Conservation (phyloP, 2,329 filamentous ascomycete genomes). For the Verticillium nubilum region DNA sequence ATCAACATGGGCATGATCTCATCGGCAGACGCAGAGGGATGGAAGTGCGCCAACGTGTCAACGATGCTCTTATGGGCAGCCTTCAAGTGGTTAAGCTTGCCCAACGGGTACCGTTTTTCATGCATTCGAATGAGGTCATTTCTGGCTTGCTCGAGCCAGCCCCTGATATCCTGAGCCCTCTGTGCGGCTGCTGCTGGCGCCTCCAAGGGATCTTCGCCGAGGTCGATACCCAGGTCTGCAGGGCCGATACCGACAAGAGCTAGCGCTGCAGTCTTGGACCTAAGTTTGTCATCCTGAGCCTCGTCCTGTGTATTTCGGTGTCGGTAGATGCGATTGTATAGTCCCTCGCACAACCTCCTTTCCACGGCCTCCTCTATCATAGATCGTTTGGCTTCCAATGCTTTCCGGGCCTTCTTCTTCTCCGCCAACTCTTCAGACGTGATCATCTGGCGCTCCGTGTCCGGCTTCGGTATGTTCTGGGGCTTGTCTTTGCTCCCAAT, state of each 20-base stretch:
- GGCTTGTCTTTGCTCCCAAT: slow-evolving; percentile 47
- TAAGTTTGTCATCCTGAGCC: slow-evolving; percentile 86
- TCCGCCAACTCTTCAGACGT: slow-evolving; percentile 80
- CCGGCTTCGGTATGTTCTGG: slow-evolving; percentile 35
- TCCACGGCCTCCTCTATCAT: slow-evolving; percentile 90
- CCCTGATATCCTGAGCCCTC: slow-evolving; percentile 62
- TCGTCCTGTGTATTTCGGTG: slow-evolving; percentile 91
- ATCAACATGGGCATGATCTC: slow-evolving; percentile 97
- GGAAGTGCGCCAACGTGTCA: slow-evolving; percentile 67
- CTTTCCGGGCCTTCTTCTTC: slow-evolving; percentile 69
- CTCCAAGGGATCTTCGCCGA: slow-evolving; percentile 51
- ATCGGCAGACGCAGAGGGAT: slow-evolving; percentile 83
- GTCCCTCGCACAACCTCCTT: slow-evolving; percentile 73
- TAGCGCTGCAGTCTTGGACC: slow-evolving; percentile 88
- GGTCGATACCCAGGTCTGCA: slow-evolving; percentile 75
- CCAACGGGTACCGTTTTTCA: slow-evolving; percentile 78
- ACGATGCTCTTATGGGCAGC: slow-evolving; percentile 91
- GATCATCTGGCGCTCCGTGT: slow-evolving; percentile 74
- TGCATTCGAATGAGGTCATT: slow-evolving; percentile 76
- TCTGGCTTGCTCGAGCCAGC: slow-evolving; percentile 66
- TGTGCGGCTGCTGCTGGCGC: slow-evolving; percentile 53
- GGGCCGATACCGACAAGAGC: slow-evolving; percentile 87
- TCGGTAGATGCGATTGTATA: slow-evolving; percentile 85
- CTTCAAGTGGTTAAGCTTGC: slow-evolving; percentile 85
- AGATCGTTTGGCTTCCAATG: slow-evolving; percentile 70